Evolutionary conservation across 116 monocot species (phyloP), one percentile per base, ranked within the genome.

Genomic region (Cymodocea nodosa): DNA sequence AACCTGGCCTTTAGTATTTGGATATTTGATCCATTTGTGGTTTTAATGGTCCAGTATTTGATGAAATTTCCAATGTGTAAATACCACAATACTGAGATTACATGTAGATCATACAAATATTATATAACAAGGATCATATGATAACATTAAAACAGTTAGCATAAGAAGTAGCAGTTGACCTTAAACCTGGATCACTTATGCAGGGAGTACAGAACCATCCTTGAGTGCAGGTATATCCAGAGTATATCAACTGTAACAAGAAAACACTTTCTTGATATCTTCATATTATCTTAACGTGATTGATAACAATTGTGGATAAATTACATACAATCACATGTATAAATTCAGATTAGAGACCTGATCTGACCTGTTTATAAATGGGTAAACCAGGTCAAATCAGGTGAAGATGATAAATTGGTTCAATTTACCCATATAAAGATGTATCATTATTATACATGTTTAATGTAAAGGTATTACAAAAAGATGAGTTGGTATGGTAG

Each of bases 181-280:
- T 89, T 70, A 94, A 79, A 51, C 74, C 73, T 59, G 93, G 93
- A 80, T 76, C 78, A 58, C 84, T 78, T 23, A 70, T 65, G 74
- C 89, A 94, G 56, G 84, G 88, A 37, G 91, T 88, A 64, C 85
- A 77, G 52, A 97, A 97, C 97, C 97, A 97, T 68, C 97, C 97
- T 78, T 97, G 97, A 15, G 83, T 70, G 69, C 97, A 97, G 68
- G 75, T 91, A 77, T 88, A 97, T 64, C 91, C 97, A 60, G 91
- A 79, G 73, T 97, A 97, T 30, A 97, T 97, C 78, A 97, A 68
- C 97, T 97, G 78, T 52, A 59, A 68, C 0, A 52, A 67, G 35
- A 51, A 52, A 51, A 49, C 61, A 61, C 5, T 61, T 61, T 6
- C 23, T 15, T 57, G 22, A 24, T 4, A 57, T 25, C 44, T 44